Evolutionary conservation across 495 filamentous ascomycete genomes (phyloP), one percentile per base, ranked within the genome.

Genomic region (Trichoderma parareesei): DNA sequence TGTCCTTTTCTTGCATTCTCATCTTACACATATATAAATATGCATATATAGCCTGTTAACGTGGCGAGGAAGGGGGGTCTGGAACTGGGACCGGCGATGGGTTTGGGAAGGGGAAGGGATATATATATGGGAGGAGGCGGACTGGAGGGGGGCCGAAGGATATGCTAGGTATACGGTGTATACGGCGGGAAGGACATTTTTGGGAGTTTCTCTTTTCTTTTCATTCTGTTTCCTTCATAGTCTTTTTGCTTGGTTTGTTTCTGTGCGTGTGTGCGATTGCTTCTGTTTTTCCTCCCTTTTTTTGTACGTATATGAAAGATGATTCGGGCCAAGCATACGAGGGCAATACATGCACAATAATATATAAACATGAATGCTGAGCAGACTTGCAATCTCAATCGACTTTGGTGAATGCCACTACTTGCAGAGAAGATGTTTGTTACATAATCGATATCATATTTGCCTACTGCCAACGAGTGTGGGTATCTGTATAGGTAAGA

Each of bases 401-500:
- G 27, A 27, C 27, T 27, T 27, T 27, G 27, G 27, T 27, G 27
- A 27, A 27, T 27, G 27, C 27, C 27, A 27, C 2, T 27, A 1
- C 33, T 18, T 38, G 13, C 4, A 0, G 11, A 48, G 40, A 9
- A 48, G 5, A 14, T 48, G 13, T 14, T 48, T 11, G 1, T 18
- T 14, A 5, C 44, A 14, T 14, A 48, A 5, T 16, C 44, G 5
- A 66, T 62, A 35, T 40, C 5, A 60, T 38, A 42, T 41, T 41
- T 41, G 40, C 40, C 6, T 41, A 11, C 55, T 49, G 55, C 60
- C 38, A 60, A 27, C 20, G 8, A 41, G 61, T 38, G 62, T 18
- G 60, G 69, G 65, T 65, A 69, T 70, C 69, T 63, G 67, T 66
- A 67, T 69, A n/a, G n/a, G n/a, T n/a, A 41, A 41, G 40, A 41